Evolutionary conservation across 768 basidiomycete genomes (phyloP), one percentile per base, ranked within the genome.

Genomic region (Punctularia strigosozonata): DNA sequence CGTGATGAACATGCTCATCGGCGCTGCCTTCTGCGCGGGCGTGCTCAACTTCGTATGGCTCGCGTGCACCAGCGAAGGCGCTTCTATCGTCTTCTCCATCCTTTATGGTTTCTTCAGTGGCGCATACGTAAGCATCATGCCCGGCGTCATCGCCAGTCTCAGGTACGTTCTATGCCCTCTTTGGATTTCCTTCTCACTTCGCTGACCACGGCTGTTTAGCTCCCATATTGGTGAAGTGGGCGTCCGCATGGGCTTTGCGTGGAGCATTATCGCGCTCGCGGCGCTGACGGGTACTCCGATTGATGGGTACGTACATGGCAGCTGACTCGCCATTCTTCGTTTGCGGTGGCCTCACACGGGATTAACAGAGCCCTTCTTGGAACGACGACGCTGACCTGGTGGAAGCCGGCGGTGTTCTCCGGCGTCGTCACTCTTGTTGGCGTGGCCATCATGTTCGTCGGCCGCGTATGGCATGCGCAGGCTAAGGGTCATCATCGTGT

Each of bases 71-170:
- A 52, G 38, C 17, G 48, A 49, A 4, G 49, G 40, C 4, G 53
- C 55, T 22, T 42, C 58, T 5, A 32, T 63, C 5, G 47, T 50
- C 12, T 58, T 65, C 19, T 55, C 53, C 1, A 38, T 60, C 32
- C 47, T 65, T 19, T 65, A 58, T 40, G 64, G 64, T 1, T 63
- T 66, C 46, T 61, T 61, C 40, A 34, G 38, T 14, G 13, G 28
- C 25, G 15, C 28, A 17, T 39, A 30, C 23, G 25, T 31, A n/a
- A 28, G 18, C 24, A 19, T 23, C 19, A 39, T 26, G 25, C 38
- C 24, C 28, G 18, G 25, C 7, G 15, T 37, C 38, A 23, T 28
- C 5, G n/a, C n/a, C 18, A n/a, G 18, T 22, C 38, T 28, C 10
- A 17, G 25, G 14, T 31, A 28, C 19, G 38, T 21, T 17, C 38